A percentile compares a stretch with the other conserved stretches of the same genome.
Evolutionary conservation across 495 filamentous ascomycete species (phyloP).

Genomic region (Podospora comata): DNA sequence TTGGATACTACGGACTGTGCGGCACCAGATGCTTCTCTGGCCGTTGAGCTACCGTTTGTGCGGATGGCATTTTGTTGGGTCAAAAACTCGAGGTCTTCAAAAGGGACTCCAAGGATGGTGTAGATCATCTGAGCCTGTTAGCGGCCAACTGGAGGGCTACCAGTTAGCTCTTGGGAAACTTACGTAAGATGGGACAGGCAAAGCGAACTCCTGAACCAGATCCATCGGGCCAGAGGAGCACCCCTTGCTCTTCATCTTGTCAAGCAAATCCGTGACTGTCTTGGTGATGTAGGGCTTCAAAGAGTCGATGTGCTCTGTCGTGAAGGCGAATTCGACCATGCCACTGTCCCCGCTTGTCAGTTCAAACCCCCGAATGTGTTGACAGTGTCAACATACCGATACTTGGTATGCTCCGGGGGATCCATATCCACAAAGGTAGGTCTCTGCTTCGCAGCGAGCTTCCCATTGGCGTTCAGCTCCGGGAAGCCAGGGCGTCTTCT

Average conservation of each 20-base stretch:
- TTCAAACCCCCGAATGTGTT: not conserved
- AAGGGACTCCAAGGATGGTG: constrained; percentile 45
- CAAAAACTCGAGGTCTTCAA: constrained; percentile 44
- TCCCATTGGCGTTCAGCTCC: constrained; percentile 41
- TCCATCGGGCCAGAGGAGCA: constrained; percentile 37
- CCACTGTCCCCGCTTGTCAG: constrained; percentile 16
- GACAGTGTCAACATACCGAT: constrained; percentile 19
- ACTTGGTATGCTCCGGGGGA: constrained; percentile 42
- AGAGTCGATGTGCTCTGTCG: constrained; percentile 34
- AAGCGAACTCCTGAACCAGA: constrained; percentile 42
- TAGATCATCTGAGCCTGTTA: constrained; percentile 42
- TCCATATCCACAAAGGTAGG: constrained; percentile 53
- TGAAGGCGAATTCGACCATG: constrained; percentile 46
- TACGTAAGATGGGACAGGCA: constrained; percentile 45
- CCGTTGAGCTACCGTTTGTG: constrained; percentile 43
- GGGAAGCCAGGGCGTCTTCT: constrained; percentile 45
- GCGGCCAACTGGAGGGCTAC: no score
- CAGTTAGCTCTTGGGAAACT: not conserved
- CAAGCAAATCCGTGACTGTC: constrained; percentile 41
- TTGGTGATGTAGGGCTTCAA: constrained; percentile 44
- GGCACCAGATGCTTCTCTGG: constrained; percentile 39
- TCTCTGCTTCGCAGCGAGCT: constrained; percentile 40
- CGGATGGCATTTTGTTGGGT: constrained; percentile 43
- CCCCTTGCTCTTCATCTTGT: constrained; percentile 34
- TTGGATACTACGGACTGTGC: constrained; percentile 27